Evolutionary conservation across 352 stramenopile genomes (phyloP).

Genomic region (Globisporangium okanoganense): DNA sequence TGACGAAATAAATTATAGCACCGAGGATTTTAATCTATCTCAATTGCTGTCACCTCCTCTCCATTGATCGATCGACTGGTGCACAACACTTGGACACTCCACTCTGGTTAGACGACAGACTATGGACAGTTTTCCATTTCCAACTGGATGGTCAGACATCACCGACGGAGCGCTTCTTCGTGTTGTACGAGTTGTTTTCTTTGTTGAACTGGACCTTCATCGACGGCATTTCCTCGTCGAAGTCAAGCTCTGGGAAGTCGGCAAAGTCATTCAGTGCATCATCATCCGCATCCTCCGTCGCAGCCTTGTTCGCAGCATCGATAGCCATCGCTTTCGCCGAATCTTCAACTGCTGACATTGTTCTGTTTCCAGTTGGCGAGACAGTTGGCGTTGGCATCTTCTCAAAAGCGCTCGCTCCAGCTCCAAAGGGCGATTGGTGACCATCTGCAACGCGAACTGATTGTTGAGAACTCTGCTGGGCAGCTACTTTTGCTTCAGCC

Average conservation of each 20-base stretch:
- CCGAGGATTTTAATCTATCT: constrained; percentile 13
- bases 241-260: constrained; percentile 73
- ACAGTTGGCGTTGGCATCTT: constrained; percentile 19
- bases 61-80: constrained; percentile 5
- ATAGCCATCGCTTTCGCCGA: constrained; percentile 13
- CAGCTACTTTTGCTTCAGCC: constrained; percentile 11
- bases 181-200: constrained; percentile 51
- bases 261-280: constrained; percentile 71
- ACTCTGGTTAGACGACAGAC: constrained; percentile 4
- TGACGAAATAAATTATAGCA: constrained; percentile 18
- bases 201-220: constrained; percentile 52
- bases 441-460: constrained; percentile 7
- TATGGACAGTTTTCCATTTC: constrained; percentile 2
- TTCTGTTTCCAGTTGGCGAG: constrained; percentile 13
- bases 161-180: constrained; percentile 63
- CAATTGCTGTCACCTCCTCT: constrained; percentile 11
- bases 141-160: constrained; percentile 38
- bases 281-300: constrained; percentile 24
- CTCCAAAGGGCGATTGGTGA: constrained; percentile 13
- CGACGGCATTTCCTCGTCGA: constrained; percentile 56
- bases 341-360: constrained; percentile 6
- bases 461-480: constrained; percentile 8
- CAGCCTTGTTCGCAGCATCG: constrained; percentile 10
- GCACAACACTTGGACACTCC: background rate
- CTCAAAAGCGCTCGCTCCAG: constrained; percentile 5